Base-by-base conservation (phyloP, 345 rosid genomes). In the Rhizophora apiculata region DNA sequence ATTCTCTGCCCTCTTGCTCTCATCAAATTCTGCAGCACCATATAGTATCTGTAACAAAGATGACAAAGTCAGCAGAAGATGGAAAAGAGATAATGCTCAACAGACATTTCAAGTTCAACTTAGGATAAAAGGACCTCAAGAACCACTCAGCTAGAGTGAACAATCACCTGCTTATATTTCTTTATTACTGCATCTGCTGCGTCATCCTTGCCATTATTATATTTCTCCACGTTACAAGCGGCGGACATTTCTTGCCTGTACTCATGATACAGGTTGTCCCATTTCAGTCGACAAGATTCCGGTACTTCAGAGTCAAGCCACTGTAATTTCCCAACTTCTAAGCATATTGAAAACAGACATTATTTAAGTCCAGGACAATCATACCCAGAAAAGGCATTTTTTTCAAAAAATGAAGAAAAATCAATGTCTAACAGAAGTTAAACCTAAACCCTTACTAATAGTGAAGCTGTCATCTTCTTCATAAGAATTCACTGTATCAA, bases 111-210 rank as follows among this genome's bases (percentile, higher is more conserved):
- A 37, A 37, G 11, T 37, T 37, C 49, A 43, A 43, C 49, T 43
- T 13, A 13, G 18, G 19, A 43, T 13, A 3, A 3, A 43, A 43
- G 18, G 18, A 13, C 49, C 18, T 43, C 18, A 43, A 13, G 18
- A 43, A 19, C 1, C 19, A 13, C 49, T 11, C 3, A 18, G 49
- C 18, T 13, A 11, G 49, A 43, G 5, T 13, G 29, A 27, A 7
- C 7, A 54, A 55, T 79, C 63, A 93, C 98, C 89, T 82, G 61
- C 74, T 85, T 88, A 74, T 87, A 93, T 52, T 68, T 80, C 24
- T 62, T 37, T 3, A 59, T 52, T 34, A 89, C 82, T 22, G 65
- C 83, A 8, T 67, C 10, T 0, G 92, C 74, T 48, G 80, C 75
- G 18, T 66, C 72, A 0, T 63, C 34, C 32, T 60, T 80, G 7